phyloP scores from a whole-genome alignment of 2,329 filamentous ascomycete genomes.

The Truncatella angustata region DNA sequence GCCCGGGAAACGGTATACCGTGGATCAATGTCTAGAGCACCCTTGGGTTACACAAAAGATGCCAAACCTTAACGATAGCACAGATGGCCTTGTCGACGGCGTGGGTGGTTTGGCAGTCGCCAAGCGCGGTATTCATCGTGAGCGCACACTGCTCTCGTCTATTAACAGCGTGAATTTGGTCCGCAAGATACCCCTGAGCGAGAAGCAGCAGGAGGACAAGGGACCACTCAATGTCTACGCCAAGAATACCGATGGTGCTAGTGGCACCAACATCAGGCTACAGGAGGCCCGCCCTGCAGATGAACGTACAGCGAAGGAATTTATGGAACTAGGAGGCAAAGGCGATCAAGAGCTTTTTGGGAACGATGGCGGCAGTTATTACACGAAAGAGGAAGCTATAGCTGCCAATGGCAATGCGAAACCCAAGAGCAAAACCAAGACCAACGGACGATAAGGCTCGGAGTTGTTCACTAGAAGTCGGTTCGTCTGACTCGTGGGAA shows the following conservation, averaged over 20 bases:
- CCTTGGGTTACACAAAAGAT: constrained; percentile 75
- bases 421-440: constrained; percentile 23
- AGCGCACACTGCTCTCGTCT: constrained; percentile 80
- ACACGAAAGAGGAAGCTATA: constrained; percentile 39
- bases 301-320: constrained; percentile 69
- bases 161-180: constrained; percentile 70
- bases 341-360: constrained; percentile 79
- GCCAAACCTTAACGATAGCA: constrained; percentile 75
- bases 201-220: constrained; percentile 54
- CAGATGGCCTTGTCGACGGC: constrained; percentile 86
- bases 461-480: no score
- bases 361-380: constrained; percentile 55
- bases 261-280: constrained; percentile 36
- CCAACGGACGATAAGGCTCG: constrained; percentile 18
- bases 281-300: constrained; percentile 67
- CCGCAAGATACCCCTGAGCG: constrained; percentile 53
- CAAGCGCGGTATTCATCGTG: constrained; percentile 73
- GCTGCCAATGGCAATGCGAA: constrained; percentile 25
- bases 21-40: constrained; percentile 88
- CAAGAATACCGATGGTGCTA: constrained; percentile 60
- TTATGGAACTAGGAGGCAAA: constrained; percentile 80
- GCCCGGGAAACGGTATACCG: constrained; percentile 76
- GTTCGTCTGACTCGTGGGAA: background rate
- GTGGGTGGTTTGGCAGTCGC: constrained; percentile 80
- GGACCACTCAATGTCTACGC: constrained; percentile 70